phyloP scores from a whole-genome alignment of 164 flowering plant species.

The Piper betle region DNA sequence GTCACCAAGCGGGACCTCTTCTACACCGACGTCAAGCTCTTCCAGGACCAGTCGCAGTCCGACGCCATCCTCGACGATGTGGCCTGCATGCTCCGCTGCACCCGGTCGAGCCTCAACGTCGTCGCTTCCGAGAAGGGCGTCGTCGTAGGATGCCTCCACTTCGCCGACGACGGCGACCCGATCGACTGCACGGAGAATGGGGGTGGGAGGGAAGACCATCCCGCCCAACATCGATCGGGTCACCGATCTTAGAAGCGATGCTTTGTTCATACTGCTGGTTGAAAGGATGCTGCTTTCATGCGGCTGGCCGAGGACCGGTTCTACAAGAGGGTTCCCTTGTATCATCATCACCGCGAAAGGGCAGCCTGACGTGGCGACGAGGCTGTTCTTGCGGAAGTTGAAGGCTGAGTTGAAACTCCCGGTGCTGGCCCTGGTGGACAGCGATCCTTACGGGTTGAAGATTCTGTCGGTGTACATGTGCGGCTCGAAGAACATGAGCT shows the following conservation, averaged over 20 bases:
- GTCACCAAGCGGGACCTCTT: slow-evolving; percentile 94
- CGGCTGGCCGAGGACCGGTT: slow-evolving; percentile 89
- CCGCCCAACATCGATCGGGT: slow-evolving; percentile 95
- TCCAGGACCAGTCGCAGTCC: slow-evolving; percentile 83
- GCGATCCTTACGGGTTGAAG: slow-evolving; percentile 96
- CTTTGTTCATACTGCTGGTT: slow-evolving; percentile 73
- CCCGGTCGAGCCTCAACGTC: slow-evolving; percentile 85
- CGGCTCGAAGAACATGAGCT: slow-evolving; percentile 98
- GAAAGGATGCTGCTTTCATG: slow-evolving; percentile 98
- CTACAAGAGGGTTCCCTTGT: slow-evolving; percentile 91
- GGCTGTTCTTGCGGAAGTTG: slow-evolving; percentile 89
- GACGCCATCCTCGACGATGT: slow-evolving; percentile 87
- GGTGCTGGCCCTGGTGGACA: slow-evolving; percentile 84
- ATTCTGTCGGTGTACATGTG: slow-evolving; percentile 90
- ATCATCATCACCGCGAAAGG: slow-evolving; percentile 93
- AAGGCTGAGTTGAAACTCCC: slow-evolving; percentile 80
- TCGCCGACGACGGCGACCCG: slow-evolving; percentile 86
- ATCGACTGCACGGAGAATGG: slow-evolving; percentile 97
- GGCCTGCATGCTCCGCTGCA: slow-evolving; percentile 83
- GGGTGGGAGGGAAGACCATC: slow-evolving; percentile 95
- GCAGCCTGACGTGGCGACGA: slow-evolving; percentile 95
- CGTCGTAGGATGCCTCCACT: slow-evolving; percentile 76
- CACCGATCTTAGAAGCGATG: slow-evolving; percentile 86
- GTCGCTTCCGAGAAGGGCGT: slow-evolving; percentile 91
- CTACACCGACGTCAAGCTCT: slow-evolving; percentile 92